Evolutionary conservation across 805 yeast genomes (phyloP).

Genomic region (Tetrapisispora iriomotensis): DNA sequence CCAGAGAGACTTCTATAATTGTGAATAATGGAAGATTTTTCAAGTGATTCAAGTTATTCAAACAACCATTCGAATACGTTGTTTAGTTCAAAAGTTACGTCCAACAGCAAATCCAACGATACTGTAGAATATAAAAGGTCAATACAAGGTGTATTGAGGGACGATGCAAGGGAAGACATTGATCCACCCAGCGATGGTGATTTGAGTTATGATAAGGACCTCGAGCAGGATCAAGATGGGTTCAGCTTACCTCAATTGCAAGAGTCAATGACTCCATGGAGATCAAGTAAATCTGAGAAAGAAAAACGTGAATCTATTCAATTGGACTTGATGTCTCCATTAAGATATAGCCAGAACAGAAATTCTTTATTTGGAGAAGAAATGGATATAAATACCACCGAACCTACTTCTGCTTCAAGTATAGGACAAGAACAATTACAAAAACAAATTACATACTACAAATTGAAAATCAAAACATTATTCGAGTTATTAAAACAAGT

Average conservation of each 20-base stretch:
- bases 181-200: slow-evolving; percentile 5
- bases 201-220: slow-evolving; percentile 13
- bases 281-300: slow-evolving; percentile 6
- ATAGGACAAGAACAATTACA: slow-evolving; percentile 32
- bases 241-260: slow-evolving; percentile 27
- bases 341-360: slow-evolving; percentile 5
- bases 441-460: slow-evolving; percentile 34
- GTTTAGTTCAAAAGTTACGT: background rate
- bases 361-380: slow-evolving; percentile 15
- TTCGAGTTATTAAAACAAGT: slow-evolving; percentile 25
- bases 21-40: slow-evolving; percentile 2
- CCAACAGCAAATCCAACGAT: background rate
- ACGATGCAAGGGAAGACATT: background rate
- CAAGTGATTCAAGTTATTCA: slow-evolving; percentile 2
- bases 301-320: slow-evolving; percentile 9
- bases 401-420: slow-evolving; percentile 6
- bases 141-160: background rate
- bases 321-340: slow-evolving; percentile 11
- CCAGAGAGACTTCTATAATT: background rate
- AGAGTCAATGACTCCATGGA: slow-evolving; percentile 32
- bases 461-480: slow-evolving; percentile 28
- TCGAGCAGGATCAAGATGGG: slow-evolving; percentile 11
- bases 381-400: slow-evolving; percentile 6
- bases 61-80: background rate
- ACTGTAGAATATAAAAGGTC: background rate